Evolutionary conservation across 2,329 filamentous ascomycete species (phyloP).

Genomic region (Tolypocladium tundrense): DNA sequence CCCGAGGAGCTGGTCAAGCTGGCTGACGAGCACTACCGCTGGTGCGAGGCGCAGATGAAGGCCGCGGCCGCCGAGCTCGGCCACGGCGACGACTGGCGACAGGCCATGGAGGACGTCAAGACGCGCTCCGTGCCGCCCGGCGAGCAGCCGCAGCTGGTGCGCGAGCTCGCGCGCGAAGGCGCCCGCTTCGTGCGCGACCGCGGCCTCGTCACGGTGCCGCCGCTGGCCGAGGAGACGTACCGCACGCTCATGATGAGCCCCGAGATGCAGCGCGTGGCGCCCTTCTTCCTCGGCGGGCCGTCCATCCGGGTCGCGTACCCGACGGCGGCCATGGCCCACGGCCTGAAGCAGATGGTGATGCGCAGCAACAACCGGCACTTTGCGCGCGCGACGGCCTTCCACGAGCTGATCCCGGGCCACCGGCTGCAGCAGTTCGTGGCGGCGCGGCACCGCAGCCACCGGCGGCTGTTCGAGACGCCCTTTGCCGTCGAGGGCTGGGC

Average conservation of each 20-base stretch:
- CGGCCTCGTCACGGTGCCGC: conserved; percentile 45
- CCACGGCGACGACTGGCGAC: conserved; percentile 37
- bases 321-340: conserved; percentile 39
- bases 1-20: conserved; percentile 45
- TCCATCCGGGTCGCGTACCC: conserved; percentile 47
- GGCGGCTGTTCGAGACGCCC: conserved; percentile 42
- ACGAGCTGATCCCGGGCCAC: conserved; percentile 51
- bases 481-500: conserved; percentile 54
- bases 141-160: conserved; percentile 41
- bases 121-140: conserved; percentile 42
- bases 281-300: conserved; percentile 48
- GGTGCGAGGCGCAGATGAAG: conserved; percentile 46
- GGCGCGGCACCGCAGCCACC: conserved; percentile 35
- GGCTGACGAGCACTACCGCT: conserved; percentile 38
- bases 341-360: conserved; percentile 48
- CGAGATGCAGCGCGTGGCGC: conserved; percentile 40
- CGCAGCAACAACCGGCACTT: conserved; percentile 49
- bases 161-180: conserved; percentile 39
- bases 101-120: conserved; percentile 46
- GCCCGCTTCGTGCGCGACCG: conserved; percentile 40
- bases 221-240: conserved; percentile 41
- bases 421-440: conserved; percentile 42
- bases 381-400: conserved; percentile 47
- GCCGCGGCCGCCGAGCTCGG: conserved; percentile 37
- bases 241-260: conserved; percentile 48